A percentile compares a stretch with the other conserved stretches of the same genome.
These are phyloP conservation scores for Pichia insulana DNA, from an alignment of 805 yeast species.

Conservation along the genomic window DNA sequence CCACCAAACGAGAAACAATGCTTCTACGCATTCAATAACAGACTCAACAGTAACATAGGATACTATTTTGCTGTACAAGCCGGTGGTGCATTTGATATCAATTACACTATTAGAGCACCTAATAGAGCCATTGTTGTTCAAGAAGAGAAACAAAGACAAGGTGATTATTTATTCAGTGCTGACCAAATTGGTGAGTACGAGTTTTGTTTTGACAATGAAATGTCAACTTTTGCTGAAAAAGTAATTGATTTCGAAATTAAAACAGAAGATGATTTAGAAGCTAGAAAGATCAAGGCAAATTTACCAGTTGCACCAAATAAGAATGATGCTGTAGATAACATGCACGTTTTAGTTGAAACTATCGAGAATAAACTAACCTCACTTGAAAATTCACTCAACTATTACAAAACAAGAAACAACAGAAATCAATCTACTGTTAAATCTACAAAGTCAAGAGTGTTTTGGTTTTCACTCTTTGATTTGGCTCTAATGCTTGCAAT, in stretches of 20 bases:
- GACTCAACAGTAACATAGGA: slow-evolving; percentile 51
- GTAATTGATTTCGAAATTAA: slow-evolving; percentile 76
- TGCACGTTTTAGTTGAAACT: slow-evolving; percentile 44
- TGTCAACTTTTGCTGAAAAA: slow-evolving; percentile 76
- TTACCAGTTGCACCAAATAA: slow-evolving; percentile 52
- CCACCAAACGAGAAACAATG: slow-evolving; percentile 72
- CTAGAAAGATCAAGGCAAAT: slow-evolving; percentile 35
- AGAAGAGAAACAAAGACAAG: slow-evolving; percentile 63
- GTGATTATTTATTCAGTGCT: slow-evolving; percentile 68
- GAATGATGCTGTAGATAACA: slow-evolving; percentile 46
- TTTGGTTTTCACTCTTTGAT: slow-evolving; percentile 58
- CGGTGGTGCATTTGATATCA: slow-evolving; percentile 75
- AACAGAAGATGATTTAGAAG: slow-evolving; percentile 33
- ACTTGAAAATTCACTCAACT: slow-evolving; percentile 54
- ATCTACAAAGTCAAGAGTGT: slow-evolving; percentile 55
- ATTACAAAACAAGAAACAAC: slow-evolving; percentile 83
- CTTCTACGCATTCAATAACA: slow-evolving; percentile 58
- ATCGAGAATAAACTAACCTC: slow-evolving; percentile 54
- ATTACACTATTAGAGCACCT: slow-evolving; percentile 57
- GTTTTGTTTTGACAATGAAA: slow-evolving; percentile 76
- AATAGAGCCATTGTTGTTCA: slow-evolving; percentile 41
- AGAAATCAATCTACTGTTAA: slow-evolving; percentile 80
- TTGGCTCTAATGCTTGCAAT: slow-evolving; percentile 56
- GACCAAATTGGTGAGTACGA: slow-evolving; percentile 69
- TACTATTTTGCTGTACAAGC: slow-evolving; percentile 79